Base-by-base conservation (phyloP, 2,329 filamentous ascomycete species). In the Ophiosphaerella narmari region DNA sequence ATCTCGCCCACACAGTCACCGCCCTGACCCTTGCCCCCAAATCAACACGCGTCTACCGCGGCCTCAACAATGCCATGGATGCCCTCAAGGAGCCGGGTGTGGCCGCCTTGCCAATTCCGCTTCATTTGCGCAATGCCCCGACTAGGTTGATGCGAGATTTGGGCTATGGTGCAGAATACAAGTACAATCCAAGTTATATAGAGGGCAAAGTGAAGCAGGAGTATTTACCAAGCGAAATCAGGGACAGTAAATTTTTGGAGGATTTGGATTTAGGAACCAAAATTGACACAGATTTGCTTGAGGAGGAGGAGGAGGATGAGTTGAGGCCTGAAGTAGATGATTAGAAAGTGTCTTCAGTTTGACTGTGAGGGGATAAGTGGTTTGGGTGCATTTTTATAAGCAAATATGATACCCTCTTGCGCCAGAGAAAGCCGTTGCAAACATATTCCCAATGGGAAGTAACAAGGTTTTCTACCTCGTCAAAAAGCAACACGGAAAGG, bases 91-190 rank as follows among this genome's bases (percentile, higher is more conserved):
- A 97, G 68, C 92, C 92, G 0, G 93, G 92, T 0, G 80, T 95
- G 2, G 92, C 91, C 0, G 84, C 83, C 1, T 70, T 97, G 43
- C 89, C 91, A 0, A 86, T 99, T 18, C 94, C 94, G 2, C 74
- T 94, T 34, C 94, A 97, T 71, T 74, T 99, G 50, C 80, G 94
- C 50, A 97, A 97, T 72, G 94, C 94, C 7, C 93, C 94, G 0
- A 97, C 94, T 1, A 83, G 87, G 59, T 71, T 97, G 58, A 96
- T 99, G 93, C 89, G 92, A 64, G 93, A 97, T 60, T 77, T 97
- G 59, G 93, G 91, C 0, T 96, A 91, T 67, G 92, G 92, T 0
- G 87, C 86, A 42, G 89, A 91, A 70, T 99, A 99, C 74, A 97
- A 97, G 74, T 97, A 99, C 68, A 96, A 96, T 60, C 94, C 94